A percentile compares a stretch with the other conserved stretches of the same genome.
These are phyloP conservation scores for Aspergillus eucalypticola DNA, from an alignment of 2,329 filamentous ascomycete species.

Conservation along the genomic window DNA sequence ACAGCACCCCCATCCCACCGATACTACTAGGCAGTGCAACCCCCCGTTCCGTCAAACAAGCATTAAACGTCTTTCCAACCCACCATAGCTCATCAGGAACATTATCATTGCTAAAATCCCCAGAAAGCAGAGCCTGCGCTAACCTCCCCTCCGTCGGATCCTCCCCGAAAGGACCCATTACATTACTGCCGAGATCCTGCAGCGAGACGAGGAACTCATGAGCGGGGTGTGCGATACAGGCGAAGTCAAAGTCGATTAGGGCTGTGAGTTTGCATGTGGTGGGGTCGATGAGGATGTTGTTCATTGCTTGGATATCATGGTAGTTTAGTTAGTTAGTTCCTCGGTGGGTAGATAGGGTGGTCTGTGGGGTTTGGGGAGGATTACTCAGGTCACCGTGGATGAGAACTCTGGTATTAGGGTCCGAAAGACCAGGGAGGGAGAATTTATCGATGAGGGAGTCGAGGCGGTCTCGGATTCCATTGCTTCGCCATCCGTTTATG, in stretches of 20 bases:
- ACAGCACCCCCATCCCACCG: neutral
- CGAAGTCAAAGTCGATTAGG: neutral
- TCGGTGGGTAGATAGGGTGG: too few species aligned
- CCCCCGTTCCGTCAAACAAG: neutral
- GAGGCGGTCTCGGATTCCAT: neutral
- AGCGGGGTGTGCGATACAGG: neutral
- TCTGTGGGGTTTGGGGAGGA: too few species aligned
- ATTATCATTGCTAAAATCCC: neutral
- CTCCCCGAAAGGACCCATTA: neutral
- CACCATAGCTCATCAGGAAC: neutral
- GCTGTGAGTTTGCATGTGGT: neutral
- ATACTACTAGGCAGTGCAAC: neutral
- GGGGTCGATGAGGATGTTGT: neutral
- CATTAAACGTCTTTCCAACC: neutral
- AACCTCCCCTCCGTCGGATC: neutral
- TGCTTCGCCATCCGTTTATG: neutral
- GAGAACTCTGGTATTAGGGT: too few species aligned
- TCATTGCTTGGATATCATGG: neutral
- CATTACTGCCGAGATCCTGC: neutral
- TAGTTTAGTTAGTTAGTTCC: too few species aligned
- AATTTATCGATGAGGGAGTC: too few species aligned
- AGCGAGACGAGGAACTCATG: neutral
- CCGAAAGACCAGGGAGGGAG: too few species aligned
- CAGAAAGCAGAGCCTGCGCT: neutral
- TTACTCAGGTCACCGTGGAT: too few species aligned